Evolutionary conservation across 495 filamentous ascomycete genomes (phyloP).

Genomic region (Aspergillus diversus): DNA sequence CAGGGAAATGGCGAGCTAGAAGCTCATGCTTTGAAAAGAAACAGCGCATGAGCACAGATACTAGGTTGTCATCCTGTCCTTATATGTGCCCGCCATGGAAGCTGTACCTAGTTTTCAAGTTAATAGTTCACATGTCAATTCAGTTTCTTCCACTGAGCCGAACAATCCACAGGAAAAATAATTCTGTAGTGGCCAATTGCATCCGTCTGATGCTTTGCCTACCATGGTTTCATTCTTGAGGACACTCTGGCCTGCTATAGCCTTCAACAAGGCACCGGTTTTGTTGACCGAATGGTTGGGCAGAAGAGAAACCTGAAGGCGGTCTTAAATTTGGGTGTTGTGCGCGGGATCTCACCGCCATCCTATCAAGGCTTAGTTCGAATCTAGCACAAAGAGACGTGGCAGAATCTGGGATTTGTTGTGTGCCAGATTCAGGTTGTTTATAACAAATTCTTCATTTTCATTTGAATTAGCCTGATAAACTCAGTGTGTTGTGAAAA

Average conservation of each 20-base stretch:
- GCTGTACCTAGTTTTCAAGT: background rate
- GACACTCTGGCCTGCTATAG: too few species aligned
- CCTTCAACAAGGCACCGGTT: too few species aligned
- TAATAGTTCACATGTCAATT: background rate
- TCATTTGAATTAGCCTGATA: background rate
- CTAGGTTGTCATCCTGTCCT: too few species aligned
- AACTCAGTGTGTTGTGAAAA: background rate
- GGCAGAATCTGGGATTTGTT: constrained; percentile 29
- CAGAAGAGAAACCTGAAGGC: background rate
- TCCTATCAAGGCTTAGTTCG: constrained; percentile 19
- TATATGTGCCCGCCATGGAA: too few species aligned
- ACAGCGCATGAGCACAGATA: too few species aligned
- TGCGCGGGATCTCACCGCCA: constrained; percentile 24
- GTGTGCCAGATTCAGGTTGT: constrained; percentile 5
- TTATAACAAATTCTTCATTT: constrained; percentile 6
- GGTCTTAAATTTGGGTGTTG: constrained; percentile 11
- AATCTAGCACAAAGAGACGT: constrained; percentile 22
- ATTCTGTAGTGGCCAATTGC: background rate
- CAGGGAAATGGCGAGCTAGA: background rate
- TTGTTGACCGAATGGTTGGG: background rate
- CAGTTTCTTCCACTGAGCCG: background rate
- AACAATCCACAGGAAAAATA: background rate
- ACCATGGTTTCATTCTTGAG: background rate
- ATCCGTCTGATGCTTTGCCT: background rate
- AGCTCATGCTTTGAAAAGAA: background rate